A percentile compares a stretch with the other conserved stretches of the same genome.
Evolutionary conservation across 176 grass and related monocot species (phyloP).

Genomic region (Panicum miliaceum): DNA sequence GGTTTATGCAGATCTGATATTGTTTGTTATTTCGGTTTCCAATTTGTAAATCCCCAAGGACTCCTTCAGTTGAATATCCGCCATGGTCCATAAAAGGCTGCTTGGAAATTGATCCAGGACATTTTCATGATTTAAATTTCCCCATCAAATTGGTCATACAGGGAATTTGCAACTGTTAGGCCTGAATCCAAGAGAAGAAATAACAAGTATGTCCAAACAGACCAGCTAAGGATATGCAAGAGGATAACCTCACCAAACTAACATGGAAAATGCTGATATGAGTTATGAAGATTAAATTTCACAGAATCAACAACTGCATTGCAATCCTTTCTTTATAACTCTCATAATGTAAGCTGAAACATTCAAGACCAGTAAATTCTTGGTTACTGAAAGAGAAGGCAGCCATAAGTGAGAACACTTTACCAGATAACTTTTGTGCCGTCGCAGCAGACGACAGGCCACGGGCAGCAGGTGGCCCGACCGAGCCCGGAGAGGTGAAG

Average conservation of each 20-base stretch:
- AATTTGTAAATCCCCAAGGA: not conserved
- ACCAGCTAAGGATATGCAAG: not conserved
- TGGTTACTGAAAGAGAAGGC: not conserved
- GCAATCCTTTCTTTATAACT: not conserved
- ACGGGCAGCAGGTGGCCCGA: not conserved
- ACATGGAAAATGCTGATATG: not conserved
- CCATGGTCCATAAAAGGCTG: not conserved
- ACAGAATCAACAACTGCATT: not conserved
- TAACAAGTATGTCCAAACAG: not conserved
- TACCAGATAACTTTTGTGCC: slow-evolving; percentile 3
- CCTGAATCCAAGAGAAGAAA: not conserved
- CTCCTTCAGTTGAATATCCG: not conserved
- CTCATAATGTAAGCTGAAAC: not conserved
- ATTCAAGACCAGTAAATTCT: not conserved
- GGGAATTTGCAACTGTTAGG: not conserved
- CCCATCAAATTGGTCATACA: not conserved
- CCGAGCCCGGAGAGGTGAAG: not conserved
- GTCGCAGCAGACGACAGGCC: slow-evolving; percentile 17
- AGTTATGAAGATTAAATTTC: not conserved
- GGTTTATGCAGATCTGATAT: not conserved
- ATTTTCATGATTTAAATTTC: not conserved
- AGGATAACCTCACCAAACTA: not conserved
- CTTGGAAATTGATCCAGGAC: not conserved
- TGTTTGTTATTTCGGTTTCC: not conserved
- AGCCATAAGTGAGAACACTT: not conserved